A percentile compares a stretch with the other conserved stretches of the same genome.
These are phyloP conservation scores for Fusarium sp. DNA, from an alignment of 2,329 filamentous ascomycete genomes.

Conservation along the genomic window DNA sequence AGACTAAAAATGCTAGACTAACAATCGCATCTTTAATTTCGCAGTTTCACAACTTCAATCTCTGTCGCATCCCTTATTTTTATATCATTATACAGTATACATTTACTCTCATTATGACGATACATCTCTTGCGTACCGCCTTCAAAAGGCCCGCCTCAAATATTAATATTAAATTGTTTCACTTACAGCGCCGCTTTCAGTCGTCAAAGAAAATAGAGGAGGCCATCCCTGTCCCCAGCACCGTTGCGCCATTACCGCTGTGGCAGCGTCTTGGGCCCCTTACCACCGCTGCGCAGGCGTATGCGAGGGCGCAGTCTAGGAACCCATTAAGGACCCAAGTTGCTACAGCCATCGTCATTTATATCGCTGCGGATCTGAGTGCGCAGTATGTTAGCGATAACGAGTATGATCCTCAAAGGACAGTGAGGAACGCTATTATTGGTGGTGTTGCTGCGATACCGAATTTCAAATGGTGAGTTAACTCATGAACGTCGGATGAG, in stretches of 20 bases:
- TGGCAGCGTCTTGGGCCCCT: conserved; percentile 70
- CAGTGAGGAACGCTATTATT: conserved; percentile 77
- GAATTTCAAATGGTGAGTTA: conserved; percentile 79
- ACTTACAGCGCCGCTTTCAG: conserved; percentile 36
- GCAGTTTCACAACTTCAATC: conserved; percentile 8
- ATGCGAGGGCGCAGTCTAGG: conserved; percentile 76
- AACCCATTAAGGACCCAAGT: conserved; percentile 85
- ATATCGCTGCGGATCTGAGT: conserved; percentile 79
- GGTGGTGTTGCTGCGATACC: conserved; percentile 80
- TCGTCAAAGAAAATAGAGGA: conserved; percentile 33
- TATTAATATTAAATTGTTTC: conserved; percentile 17
- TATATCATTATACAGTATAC: background rate
- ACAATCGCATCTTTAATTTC: conserved; percentile 18
- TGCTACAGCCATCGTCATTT: conserved; percentile 79
- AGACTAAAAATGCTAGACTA: conserved; percentile 2
- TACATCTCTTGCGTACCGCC: conserved; percentile 35
- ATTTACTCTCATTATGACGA: conserved; percentile 25
- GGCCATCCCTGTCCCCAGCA: conserved; percentile 33
- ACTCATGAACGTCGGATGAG: too few relatives aligned
- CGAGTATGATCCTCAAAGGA: conserved; percentile 76
- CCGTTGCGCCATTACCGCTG: conserved; percentile 53
- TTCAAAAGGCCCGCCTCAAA: conserved; percentile 23
- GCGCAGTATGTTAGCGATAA: conserved; percentile 76
- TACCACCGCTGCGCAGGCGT: conserved; percentile 66
- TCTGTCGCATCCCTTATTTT: background rate